Base-by-base conservation (phyloP, 352 stramenopile genomes). In the Phytophthora colocasiae region DNA sequence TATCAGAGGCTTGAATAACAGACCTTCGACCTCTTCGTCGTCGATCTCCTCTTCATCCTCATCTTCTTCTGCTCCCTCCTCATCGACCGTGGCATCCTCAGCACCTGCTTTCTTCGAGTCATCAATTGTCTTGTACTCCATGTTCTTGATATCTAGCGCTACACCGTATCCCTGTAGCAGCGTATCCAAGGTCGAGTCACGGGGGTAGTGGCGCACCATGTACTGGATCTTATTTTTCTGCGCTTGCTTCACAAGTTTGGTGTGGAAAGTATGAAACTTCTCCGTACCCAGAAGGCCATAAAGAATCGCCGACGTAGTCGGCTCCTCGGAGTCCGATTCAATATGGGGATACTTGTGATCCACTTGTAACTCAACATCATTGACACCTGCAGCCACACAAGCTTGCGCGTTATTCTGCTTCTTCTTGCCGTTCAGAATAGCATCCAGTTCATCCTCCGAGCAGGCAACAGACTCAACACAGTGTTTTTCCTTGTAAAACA, bases 41-140 rank as follows among this genome's bases (percentile, higher is more conserved):
- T 85, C 76, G 12, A 80, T 66, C 8, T 71, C 62, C 0, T 76
- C 60, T 1, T 75, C 75, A 14, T 80, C 67, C 3, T 78, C 66
- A 1, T 73, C 48, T 0, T 80, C 78, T 2, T 81, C 65, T 0
- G 85, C 72, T 12, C 73, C 69, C 4, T 80, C 69, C 3, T 60
- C 50, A 14, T 39, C 80, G 55, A 44, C 59, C 43, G 69, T 58
- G 24, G 71, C 60, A 43, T 80, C 68, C 19, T 86, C 77, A 4
- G 80, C 71, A 6, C n/a, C 48, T 14, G 63, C 58, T 41, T 85
- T 87, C 62, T 90, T 91, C 12, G 82, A 92, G 67, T 98, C 93
- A 63, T 98, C 95, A 57, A 98, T 95, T 7, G 94, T 98, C 68
- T 97, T 97, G 75, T 98, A 98, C 73, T 98, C 96, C 89, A 98